Evolutionary conservation across 2,329 filamentous ascomycete species (phyloP).

Genomic region (Tolypocladium cylindrosporum): DNA sequence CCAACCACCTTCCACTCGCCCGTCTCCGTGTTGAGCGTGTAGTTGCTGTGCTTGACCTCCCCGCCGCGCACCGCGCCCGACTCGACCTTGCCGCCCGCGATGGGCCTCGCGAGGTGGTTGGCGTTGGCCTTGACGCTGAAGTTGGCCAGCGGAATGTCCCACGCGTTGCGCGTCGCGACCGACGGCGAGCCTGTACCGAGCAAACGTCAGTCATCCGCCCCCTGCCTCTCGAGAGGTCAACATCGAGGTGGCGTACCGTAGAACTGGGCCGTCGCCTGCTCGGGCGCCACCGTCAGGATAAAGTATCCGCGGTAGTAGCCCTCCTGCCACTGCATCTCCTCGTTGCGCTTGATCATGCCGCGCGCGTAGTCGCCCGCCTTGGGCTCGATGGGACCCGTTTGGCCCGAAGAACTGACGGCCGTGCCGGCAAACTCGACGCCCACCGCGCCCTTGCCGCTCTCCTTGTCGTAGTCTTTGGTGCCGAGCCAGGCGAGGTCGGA

Average conservation of each 20-base stretch:
- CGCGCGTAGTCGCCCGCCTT: conserved; percentile 35
- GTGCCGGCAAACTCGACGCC: conserved; percentile 58
- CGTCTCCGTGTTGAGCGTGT: conserved; percentile 31
- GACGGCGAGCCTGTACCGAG: conserved; percentile 32
- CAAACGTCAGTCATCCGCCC: not conserved
- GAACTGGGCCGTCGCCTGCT: conserved; percentile 51
- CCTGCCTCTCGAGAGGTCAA: not conserved
- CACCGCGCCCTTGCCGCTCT: conserved; percentile 43
- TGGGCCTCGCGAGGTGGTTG: conserved; percentile 41
- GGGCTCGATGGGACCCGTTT: conserved; percentile 48
- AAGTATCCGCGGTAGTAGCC: conserved; percentile 67
- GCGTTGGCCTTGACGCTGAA: conserved; percentile 56
- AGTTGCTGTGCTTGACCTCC: conserved; percentile 32
- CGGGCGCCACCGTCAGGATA: conserved; percentile 46
- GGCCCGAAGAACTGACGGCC: conserved; percentile 51
- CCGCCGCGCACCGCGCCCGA: conserved; percentile 45
- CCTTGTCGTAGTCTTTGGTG: conserved; percentile 38
- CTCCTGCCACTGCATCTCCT: conserved; percentile 63
- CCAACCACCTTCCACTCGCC: conserved; percentile 13
- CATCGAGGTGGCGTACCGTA: conserved; percentile 36
- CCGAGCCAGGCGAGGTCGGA: conserved; percentile 49
- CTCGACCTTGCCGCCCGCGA: conserved; percentile 34
- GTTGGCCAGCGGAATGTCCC: conserved; percentile 58
- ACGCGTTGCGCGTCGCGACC: conserved; percentile 46
- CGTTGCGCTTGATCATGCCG: conserved; percentile 39